Base-by-base conservation (phyloP, 192 early-diverging fungal species). In the Backusella tarrabulga region DNA sequence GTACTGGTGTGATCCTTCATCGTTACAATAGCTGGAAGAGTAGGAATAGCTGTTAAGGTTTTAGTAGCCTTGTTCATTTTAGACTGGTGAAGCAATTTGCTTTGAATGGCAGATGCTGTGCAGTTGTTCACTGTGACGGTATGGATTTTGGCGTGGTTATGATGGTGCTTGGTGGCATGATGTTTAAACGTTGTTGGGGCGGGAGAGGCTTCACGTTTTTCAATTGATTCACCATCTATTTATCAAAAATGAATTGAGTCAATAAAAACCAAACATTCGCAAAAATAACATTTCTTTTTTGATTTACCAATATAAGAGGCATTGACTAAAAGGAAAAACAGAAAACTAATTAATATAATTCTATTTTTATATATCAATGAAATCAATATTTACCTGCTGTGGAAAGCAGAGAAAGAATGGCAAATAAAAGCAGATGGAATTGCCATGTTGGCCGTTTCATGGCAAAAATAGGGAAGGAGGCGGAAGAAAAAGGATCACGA, bases 401-500 rank as follows among this genome's bases (percentile, higher is more conserved):
- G 9, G 41, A 14, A 26, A 46, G 41, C 41, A 71, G 42, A 44
- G 41, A 35, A 29, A 38, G 34, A 12, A 70, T 38, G 41, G 41
- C 14, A 44, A 35, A 17, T 42, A 46, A 8, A 5, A 71, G 41
- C 9, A 71, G 21, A 26, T 38, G 29, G 14, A 46, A 17, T 46
- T 71, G 70, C 70, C 70, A 71, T 41, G 38, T 46, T 23, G 41
- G 38, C 70, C 70, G 23, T 71, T 38, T 71, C 70, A 71, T 71
- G 23, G 67, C 41, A 38, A 17, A 42, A 26, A 36, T 44, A 42
- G 41, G 23, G 36, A 17, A 23, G 23, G 70, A 34, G 26, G n/a
- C 9, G 41, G 70, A 71, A 42, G 26, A 23, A 29, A 44, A 71
- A 71, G 26, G 15, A 42, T 44, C 36, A 21, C 17, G 21, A 26